Evolutionary conservation across 2,329 filamentous ascomycete genomes (phyloP), one percentile per base, ranked within the genome.

Genomic region (Daldinia sp.): DNA sequence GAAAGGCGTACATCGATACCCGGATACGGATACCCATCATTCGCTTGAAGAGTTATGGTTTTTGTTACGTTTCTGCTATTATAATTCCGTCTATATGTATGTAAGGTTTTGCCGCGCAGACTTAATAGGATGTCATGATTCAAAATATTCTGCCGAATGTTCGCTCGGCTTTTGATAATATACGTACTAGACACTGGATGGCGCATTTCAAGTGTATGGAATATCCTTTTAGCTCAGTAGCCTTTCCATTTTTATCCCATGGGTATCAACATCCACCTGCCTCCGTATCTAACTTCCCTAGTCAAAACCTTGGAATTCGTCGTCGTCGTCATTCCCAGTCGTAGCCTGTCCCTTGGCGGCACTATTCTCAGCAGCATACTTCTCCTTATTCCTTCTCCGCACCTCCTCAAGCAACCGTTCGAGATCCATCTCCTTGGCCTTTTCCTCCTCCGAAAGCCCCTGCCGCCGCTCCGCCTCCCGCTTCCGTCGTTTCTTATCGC

Each of bases 391-490:
- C 76, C 84, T 79, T 72, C 75, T 79, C 70, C 88, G 82, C n/a
- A 94, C 83, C 72, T 88, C 78, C 21, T 82, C 80, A 49, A 94
- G 82, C 80, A 94, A 79, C 9, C 82, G 79, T 68, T 90, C 81
- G 10, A 92, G 82, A 74, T 91, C 85, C 68, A 77, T 81, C 69
- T 87, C 82, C 74, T 89, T 83, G 30, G 81, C 77, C 77, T 83
- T 88, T 76, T 93, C 87, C 59, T 87, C 86, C 3, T 90, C 87
- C n/a, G 87, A 91, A 86, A 94, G 88, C 61, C 81, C 83, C 27
- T 85, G 83, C 72, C 83, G 78, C 66, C 81, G 81, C 74, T 89
- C 86, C 8, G 86, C 85, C 65, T 93, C 89, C 62, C 85, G 83
- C 75, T 84, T 86, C 70, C 85, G 83, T 64, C 82, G 83, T 72